These are phyloP conservation scores for Ilyonectria sp. DNA, from an alignment of 2,329 filamentous ascomycete species.

Conservation along the genomic window DNA sequence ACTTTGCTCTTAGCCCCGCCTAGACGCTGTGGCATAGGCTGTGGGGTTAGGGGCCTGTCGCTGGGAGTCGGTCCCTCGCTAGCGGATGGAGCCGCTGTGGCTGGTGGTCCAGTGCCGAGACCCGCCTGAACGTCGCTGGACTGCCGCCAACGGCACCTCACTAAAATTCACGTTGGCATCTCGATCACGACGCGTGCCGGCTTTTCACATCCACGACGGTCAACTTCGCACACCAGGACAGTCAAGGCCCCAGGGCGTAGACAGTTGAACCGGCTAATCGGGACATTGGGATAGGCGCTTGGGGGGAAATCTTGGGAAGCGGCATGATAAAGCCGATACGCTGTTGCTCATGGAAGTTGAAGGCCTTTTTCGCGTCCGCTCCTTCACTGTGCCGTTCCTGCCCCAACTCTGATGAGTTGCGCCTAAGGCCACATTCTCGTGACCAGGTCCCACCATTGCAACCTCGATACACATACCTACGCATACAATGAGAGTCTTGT, in stretches of 20 bases:
- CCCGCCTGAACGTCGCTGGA: slow-evolving; percentile 37
- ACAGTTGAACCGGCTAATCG: neutral
- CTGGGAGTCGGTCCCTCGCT: slow-evolving; percentile 23
- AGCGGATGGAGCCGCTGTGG: slow-evolving; percentile 46
- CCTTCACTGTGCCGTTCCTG: slow-evolving; percentile 3
- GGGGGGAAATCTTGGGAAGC: neutral
- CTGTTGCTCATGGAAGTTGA: neutral
- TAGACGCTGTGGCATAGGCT: slow-evolving; percentile 13
- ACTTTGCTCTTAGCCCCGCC: slow-evolving; percentile 19
- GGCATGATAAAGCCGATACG: slow-evolving; percentile 8
- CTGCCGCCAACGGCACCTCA: neutral
- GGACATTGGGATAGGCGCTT: neutral
- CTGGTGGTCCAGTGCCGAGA: slow-evolving; percentile 30
- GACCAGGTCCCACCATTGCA: neutral
- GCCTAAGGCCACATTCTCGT: slow-evolving; percentile 21
- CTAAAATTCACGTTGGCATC: slow-evolving; percentile 32
- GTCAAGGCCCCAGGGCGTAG: neutral
- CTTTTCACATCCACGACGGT: slow-evolving; percentile 15
- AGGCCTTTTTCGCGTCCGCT: slow-evolving; percentile 6
- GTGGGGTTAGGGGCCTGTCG: slow-evolving; percentile 22
- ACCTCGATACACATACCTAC: neutral
- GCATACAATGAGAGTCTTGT: slow-evolving; percentile 65
- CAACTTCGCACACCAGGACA: neutral
- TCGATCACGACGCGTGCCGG: slow-evolving; percentile 7
- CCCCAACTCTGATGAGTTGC: slow-evolving; percentile 4